Evolutionary conservation across 73 alveolate species (phyloP).

Genomic region (Paramecium bursaria): DNA sequence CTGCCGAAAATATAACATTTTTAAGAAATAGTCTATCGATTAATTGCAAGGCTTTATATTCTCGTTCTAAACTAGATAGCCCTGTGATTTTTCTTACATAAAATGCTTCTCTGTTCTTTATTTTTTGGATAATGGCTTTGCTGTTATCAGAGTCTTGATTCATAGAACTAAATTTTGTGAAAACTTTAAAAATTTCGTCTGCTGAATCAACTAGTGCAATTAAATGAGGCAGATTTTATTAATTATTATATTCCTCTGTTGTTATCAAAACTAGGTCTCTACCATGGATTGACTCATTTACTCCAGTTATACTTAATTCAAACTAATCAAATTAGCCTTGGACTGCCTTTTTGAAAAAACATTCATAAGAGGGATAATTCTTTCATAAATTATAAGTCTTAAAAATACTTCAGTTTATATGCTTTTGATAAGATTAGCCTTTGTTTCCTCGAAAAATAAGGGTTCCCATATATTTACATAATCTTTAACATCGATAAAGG

Average conservation of each 20-base stretch:
- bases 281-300: neutral
- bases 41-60: conserved; percentile 56
- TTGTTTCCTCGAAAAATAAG: conserved; percentile 61
- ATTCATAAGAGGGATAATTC: conserved; percentile 8
- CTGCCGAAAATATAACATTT: conserved; percentile 13
- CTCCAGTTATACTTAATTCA: conserved; percentile 28
- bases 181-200: too few species aligned
- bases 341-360: neutral
- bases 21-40: conserved; percentile 48
- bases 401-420: conserved; percentile 57
- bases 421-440: conserved; percentile 64
- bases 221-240: too few species aligned
- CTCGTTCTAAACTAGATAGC: conserved; percentile 12
- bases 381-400: neutral
- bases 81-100: conserved; percentile 23
- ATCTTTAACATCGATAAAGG: conserved; percentile 57
- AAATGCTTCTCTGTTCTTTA: too few species aligned
- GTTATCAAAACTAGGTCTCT: conserved; percentile 40
- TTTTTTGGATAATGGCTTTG: too few species aligned
- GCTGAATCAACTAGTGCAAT: conserved; percentile 20
- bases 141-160: too few species aligned
- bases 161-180: too few species aligned
- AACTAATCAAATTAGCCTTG: conserved; percentile 26
- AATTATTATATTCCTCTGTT: neutral
- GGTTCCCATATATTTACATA: conserved; percentile 61